Evolutionary conservation across 2,329 filamentous ascomycete species (phyloP), one percentile per base, ranked within the genome.

Genomic region (Fusarium sacchari): DNA sequence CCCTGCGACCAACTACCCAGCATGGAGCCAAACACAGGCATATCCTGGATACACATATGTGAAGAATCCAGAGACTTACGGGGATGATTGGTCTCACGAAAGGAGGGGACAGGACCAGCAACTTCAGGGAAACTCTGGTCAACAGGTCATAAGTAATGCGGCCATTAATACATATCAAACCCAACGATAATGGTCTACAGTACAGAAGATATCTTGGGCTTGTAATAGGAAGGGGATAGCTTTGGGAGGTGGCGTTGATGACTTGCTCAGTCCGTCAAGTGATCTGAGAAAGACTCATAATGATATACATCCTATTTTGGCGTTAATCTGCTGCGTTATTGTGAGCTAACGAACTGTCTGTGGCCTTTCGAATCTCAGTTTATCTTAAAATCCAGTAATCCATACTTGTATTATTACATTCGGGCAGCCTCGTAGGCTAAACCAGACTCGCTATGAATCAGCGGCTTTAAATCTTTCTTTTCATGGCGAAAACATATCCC

Each of bases 21-120:
- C 81, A 24, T 88, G 87, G 87, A 83, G 84, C 39, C 84, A 85
- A 50, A 79, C 83, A 34, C 86, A 85, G 57, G 42, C 69, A 60
- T 75, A 79, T 32, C 49, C 63, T 9, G 67, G 58, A 32, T 73
- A 74, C 17, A 76, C 82, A n/a, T 86, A 85, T 71, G 60, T 80
- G 32, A 85, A 82, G 71, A 75, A 78, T n/a, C 67, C 69, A 34
- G 84, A 83, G 7, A 66, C 79, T 6, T 86, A 84, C 69, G 79
- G 32, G 13, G 36, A 79, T 18, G 79, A 76, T n/a, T 85, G 83
- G 82, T 76, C 73, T 44, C 83, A 83, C 44, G 59, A 60, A 36
- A 71, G 69, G 22, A 56, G 46, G 39, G 69, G 47, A 15, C 57
- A 57, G n/a, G 68, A 60, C 22, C 66, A 69, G 10, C 50, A 50